Conservation (phyloP, 371 early-diverging fungal species). For the Mucor lusitanicus region DNA sequence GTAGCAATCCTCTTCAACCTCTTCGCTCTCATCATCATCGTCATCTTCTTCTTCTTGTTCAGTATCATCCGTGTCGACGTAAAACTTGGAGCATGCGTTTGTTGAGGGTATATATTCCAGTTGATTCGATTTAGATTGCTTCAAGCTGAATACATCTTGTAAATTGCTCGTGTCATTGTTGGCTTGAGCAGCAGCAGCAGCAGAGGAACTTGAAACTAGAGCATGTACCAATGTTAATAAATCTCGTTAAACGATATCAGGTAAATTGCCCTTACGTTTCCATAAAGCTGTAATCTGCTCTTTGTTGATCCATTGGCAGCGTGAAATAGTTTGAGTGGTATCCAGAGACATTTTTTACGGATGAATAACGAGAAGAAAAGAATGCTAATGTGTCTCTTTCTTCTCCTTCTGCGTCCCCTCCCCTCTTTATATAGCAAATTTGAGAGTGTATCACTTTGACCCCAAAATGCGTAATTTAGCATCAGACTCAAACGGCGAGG, state of each 20-base stretch:
- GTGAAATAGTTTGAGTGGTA: neutral
- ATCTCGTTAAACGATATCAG: neutral
- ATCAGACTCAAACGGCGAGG: constrained; percentile 2
- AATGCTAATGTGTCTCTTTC: neutral
- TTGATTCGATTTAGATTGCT: neutral
- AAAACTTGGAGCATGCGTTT: neutral
- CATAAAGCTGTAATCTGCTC: neutral
- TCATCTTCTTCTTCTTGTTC: neutral
- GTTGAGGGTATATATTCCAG: neutral
- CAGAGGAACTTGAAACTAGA: neutral
- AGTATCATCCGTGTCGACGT: neutral
- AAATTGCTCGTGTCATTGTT: neutral
- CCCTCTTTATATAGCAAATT: constrained; percentile 1
- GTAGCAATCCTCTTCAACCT: neutral
- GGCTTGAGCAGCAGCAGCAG: neutral
- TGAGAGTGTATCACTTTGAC: constrained; percentile 3
- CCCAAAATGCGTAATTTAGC: constrained; percentile 14
- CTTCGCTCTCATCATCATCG: constrained; percentile 9
- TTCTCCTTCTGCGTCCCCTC: neutral
- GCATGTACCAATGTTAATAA: neutral
- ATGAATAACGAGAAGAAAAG: neutral
- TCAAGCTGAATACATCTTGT: neutral
- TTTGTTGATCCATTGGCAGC: neutral
- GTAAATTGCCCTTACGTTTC: constrained; percentile 1
- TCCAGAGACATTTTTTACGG: neutral